Conservation (phyloP, 345 rosid species). For the Eucalyptus fibrosa region DNA sequence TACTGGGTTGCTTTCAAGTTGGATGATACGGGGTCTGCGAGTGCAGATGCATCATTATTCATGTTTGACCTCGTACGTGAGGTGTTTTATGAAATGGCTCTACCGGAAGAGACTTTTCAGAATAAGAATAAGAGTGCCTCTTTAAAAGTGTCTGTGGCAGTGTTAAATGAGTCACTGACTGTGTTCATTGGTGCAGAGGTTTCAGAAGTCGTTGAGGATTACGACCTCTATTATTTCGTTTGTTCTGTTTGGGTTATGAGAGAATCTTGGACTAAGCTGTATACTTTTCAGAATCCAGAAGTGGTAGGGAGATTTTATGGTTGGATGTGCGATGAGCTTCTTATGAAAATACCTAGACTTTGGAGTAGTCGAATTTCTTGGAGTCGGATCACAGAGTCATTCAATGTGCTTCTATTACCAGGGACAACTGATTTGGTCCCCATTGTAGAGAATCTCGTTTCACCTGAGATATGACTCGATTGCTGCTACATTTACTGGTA, state of each 20-base stretch:
- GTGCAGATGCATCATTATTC: not conserved
- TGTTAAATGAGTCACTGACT: not conserved
- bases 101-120: too few species aligned
- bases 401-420: too few species aligned
- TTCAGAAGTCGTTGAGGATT: too few species aligned
- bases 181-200: not conserved
- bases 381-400: too few species aligned
- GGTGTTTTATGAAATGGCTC: not conserved
- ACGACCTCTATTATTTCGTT: too few species aligned
- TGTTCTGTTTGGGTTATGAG: not conserved
- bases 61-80: fast-evolving
- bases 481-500: not conserved
- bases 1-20: not conserved
- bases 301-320: not conserved
- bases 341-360: too few species aligned
- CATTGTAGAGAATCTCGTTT: fast-evolving
- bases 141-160: not conserved
- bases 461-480: not conserved
- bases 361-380: too few species aligned
- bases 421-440: not conserved
- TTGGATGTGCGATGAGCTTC: not conserved
- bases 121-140: not conserved
- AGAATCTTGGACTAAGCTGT: not conserved
- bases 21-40: too few species aligned
- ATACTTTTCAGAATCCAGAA: fast-evolving